Evolutionary conservation across 805 yeast genomes (phyloP).

Genomic region (Wickerhamiella kazuoi): DNA sequence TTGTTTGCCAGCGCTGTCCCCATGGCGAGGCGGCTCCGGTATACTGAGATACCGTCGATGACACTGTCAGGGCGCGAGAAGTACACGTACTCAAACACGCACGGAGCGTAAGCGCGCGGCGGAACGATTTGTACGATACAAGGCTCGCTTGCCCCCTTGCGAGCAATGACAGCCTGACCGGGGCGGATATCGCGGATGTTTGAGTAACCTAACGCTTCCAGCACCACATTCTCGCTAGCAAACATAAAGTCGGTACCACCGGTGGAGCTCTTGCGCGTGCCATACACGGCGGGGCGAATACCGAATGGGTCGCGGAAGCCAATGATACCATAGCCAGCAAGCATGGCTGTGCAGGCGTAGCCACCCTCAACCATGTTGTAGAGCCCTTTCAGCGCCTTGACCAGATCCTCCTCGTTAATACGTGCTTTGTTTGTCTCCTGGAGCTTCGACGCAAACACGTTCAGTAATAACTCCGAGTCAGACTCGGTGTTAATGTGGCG

Average conservation of each 20-base stretch:
- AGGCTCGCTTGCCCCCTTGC: constrained; percentile 54
- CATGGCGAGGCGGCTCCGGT: constrained; percentile 83
- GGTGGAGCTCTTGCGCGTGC: constrained; percentile 55
- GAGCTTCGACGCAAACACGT: constrained; percentile 79
- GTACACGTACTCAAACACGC: constrained; percentile 91
- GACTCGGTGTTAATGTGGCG: constrained; percentile 95
- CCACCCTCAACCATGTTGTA: constrained; percentile 78
- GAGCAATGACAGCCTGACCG: constrained; percentile 92
- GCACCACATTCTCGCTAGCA: constrained; percentile 87
- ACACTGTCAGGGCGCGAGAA: constrained; percentile 97
- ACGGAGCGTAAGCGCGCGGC: constrained; percentile 69
- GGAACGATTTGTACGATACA: constrained; percentile 77
- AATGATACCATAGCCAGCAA: constrained; percentile 88
- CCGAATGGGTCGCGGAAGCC: constrained; percentile 98
- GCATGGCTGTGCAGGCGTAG: constrained; percentile 87
- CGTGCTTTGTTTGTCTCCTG: constrained; percentile 85
- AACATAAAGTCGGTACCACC: constrained; percentile 72
- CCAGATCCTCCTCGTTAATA: constrained; percentile 78
- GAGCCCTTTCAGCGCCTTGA: constrained; percentile 70
- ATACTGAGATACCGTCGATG: constrained; percentile 90
- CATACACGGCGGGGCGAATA: constrained; percentile 75
- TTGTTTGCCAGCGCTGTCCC: constrained; percentile 74
- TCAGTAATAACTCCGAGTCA: constrained; percentile 79
- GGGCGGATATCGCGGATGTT: constrained; percentile 72
- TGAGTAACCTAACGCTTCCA: constrained; percentile 76